phyloP scores from a whole-genome alignment of 768 basidiomycete species.

The Termitomyces sp. region DNA sequence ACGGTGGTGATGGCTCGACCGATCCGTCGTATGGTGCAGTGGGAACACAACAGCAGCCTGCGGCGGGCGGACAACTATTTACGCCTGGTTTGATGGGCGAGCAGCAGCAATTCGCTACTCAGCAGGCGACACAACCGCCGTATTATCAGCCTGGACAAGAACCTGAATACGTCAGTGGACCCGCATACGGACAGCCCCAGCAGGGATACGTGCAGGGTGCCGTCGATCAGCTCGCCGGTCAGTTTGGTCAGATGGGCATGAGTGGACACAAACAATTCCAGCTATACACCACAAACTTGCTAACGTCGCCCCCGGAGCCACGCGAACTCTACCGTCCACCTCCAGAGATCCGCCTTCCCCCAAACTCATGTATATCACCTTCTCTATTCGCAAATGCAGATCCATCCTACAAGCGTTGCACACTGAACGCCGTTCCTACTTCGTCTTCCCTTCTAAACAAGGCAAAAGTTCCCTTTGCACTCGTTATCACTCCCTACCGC shows the following conservation, averaged over 20 bases:
- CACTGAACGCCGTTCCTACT: constrained; percentile 89
- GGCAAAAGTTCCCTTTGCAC: constrained; percentile 83
- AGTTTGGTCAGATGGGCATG: constrained; percentile 88
- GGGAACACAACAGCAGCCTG: constrained; percentile 31
- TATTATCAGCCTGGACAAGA: constrained; percentile 38
- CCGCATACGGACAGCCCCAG: constrained; percentile 30
- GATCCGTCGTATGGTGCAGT: constrained; percentile 36
- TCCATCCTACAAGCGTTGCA: constrained; percentile 86
- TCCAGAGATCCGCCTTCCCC: constrained; percentile 86
- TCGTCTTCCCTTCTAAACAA: constrained; percentile 84
- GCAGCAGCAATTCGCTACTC: constrained; percentile 58
- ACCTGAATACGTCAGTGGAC: constrained; percentile 44
- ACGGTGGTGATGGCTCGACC: constrained; percentile 41
- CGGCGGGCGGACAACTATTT: constrained; percentile 57
- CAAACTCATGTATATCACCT: constrained; percentile 74
- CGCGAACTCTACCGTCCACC: constrained; percentile 74
- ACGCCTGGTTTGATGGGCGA: constrained; percentile 78
- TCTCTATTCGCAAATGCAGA: constrained; percentile 81
- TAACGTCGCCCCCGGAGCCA: constrained; percentile 91
- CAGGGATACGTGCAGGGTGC: constrained; percentile 41
- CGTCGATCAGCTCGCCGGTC: constrained; percentile 67
- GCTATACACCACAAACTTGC: constrained; percentile 84
- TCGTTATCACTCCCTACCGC: constrained; percentile 89
- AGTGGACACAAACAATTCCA: constrained; percentile 71
- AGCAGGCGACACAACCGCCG: constrained; percentile 40